phyloP scores from a whole-genome alignment of 2,329 filamentous ascomycete genomes.

The Aspergillus tamarii region DNA sequence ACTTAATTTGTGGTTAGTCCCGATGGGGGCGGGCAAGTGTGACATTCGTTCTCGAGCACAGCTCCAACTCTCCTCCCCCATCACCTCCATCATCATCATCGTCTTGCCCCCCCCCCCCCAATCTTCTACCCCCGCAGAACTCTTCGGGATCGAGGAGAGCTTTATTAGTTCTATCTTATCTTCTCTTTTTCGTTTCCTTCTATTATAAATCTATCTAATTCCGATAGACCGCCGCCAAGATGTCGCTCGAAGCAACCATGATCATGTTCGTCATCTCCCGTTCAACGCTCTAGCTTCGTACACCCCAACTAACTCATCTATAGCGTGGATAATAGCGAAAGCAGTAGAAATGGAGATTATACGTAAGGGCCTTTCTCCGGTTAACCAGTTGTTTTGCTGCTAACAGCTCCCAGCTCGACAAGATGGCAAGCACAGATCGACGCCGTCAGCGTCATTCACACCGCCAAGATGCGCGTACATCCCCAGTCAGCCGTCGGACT shows the following conservation, averaged over 20 bases:
- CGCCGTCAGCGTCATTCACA: constrained; percentile 92
- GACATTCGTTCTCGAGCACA: constrained; percentile 26
- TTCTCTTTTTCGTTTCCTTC: background rate
- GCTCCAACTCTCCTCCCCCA: constrained; percentile 31
- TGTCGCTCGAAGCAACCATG: constrained; percentile 99
- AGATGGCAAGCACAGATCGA: constrained; percentile 96
- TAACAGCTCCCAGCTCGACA: constrained; percentile 68
- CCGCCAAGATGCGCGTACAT: constrained; percentile 91
- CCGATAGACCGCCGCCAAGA: constrained; percentile 59
- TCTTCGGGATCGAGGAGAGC: background rate
- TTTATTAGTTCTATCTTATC: background rate
- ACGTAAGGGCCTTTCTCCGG: constrained; percentile 49
- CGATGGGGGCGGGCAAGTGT: constrained; percentile 18
- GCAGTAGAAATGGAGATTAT: constrained; percentile 94
- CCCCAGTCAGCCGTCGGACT: constrained; percentile 95
- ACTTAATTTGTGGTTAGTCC: constrained; percentile 29
- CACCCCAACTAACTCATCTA: constrained; percentile 25
- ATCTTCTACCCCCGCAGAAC: constrained; percentile 8
- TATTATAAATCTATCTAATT: constrained; percentile 6
- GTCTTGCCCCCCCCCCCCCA: constrained; percentile 13
- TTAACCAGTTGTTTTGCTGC: constrained; percentile 14
- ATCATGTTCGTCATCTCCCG: constrained; percentile 63
- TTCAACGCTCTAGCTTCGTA: constrained; percentile 16
- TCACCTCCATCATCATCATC: constrained; percentile 16
- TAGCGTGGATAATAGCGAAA: constrained; percentile 97